Base-by-base conservation (phyloP, 2,329 filamentous ascomycete genomes). In the Ophiostoma ips region DNA sequence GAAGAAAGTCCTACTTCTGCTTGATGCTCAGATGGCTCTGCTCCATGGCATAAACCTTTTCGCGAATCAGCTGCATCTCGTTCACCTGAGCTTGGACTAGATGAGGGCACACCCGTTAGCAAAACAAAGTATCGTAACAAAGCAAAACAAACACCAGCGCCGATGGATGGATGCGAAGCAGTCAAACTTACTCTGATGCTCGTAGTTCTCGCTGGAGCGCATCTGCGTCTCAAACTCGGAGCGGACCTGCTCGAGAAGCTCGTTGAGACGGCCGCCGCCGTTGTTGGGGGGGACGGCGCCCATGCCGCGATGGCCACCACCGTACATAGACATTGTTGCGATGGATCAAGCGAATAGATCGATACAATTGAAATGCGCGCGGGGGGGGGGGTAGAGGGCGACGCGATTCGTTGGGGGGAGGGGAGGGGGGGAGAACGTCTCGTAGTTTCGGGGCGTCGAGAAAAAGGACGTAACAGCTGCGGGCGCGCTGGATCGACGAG, bases 21-120 rank as follows among this genome's bases (percentile, higher is more conserved):
- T 96, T 96, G 62, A 95, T 80, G 49, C 78, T 79, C 60, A 90
- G 76, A 62, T 96, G 92, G 46, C 83, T 79, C 64, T 94, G 88
- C 66, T 98, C 92, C 65, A 98, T 80, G 59, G 86, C 79, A 62
- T 87, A 95, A 53, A 98, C 87, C 68, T 95, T 95, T 63, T 89
- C 84, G 55, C 89, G 77, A 46, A 98, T 87, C 61, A 95, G 77
- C 64, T 95, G 87, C 76, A 96, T 92, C 69, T 98, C 92, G 61
- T 90, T 83, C 56, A 95, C 83, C 65, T 98, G 92, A 46, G 81
- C 79, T 52, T 86, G 81, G 63, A 96, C 92, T 95, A 13, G n/a
- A n/a, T n/a, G n/a, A n/a, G n/a, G n/a, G n/a, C n/a, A n/a, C n/a
- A n/a, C n/a, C n/a, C n/a, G n/a, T n/a, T n/a, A n/a, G n/a, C n/a